A percentile compares a stretch with the other conserved stretches of the same genome.
Conservation (phyloP, 768 basidiomycete species). For the Vararia minispora region DNA sequence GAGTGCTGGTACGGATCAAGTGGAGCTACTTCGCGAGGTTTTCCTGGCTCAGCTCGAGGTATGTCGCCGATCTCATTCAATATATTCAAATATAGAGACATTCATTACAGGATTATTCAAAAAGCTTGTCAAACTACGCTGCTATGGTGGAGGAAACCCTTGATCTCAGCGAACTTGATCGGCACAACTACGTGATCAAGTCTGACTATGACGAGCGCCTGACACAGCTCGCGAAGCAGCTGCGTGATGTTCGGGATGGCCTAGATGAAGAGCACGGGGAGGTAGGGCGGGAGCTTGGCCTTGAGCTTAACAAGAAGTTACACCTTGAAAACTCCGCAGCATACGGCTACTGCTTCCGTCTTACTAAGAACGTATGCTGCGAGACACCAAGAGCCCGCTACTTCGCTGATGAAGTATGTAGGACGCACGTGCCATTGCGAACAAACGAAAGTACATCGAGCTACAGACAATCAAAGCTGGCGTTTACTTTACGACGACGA, state of each 20-base stretch:
- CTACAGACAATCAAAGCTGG: constrained; percentile 80
- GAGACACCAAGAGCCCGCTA: too few relatives aligned
- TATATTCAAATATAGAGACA: not conserved
- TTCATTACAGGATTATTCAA: constrained; percentile 44
- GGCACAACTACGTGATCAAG: constrained; percentile 85
- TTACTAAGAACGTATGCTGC: constrained; percentile 75
- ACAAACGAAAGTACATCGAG: constrained; percentile 66
- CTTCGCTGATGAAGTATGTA: constrained; percentile 24
- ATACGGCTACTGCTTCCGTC: constrained; percentile 86
- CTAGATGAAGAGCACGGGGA: constrained; percentile 72
- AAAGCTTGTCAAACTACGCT: constrained; percentile 61
- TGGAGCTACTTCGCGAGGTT: constrained; percentile 48
- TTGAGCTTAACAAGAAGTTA: constrained; percentile 91
- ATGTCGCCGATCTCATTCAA: constrained; percentile 8
- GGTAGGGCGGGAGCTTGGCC: constrained; percentile 55
- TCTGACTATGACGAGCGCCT: constrained; percentile 80
- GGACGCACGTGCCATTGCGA: constrained; percentile 68
- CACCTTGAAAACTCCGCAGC: constrained; percentile 86
- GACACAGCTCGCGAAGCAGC: constrained; percentile 51
- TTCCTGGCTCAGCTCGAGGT: constrained; percentile 60
- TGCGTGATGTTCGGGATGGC: constrained; percentile 63
- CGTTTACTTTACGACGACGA: constrained; percentile 76
- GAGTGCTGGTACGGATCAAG: constrained; percentile 33
- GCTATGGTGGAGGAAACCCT: constrained; percentile 97
- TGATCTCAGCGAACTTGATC: constrained; percentile 76